Base-by-base conservation (phyloP, 1,139 yeast genomes). In the Magnusiomyces sp. region DNA sequence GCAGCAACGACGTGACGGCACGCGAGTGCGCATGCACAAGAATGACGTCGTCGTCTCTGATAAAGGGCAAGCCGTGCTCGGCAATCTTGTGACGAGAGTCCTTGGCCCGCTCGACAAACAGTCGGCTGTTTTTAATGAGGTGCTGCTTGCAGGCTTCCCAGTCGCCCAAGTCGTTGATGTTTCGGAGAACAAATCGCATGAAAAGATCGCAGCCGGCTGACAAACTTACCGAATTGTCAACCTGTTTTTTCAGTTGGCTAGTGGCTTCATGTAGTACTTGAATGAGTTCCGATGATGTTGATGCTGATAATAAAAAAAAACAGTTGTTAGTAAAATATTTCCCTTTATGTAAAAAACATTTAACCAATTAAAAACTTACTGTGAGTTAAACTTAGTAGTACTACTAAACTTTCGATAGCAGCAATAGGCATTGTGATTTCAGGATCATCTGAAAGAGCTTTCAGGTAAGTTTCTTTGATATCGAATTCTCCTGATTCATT, bases 371-470 rank as follows among this genome's bases (percentile, higher is more conserved):
- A 17, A 44, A 13, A 53, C 65, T 36, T 57, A 55, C 71, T 97
- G 63, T 88, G 88, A 59, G 88, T 83, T 47, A 81, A 79, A 55
- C 83, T 75, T 40, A 94, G 71, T 70, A 92, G 77, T 5, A 94
- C 84, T 31, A 92, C 95, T 49, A 94, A 72, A 19, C 96, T 81
- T 68, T 92, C 97, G 62, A 94, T 94, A 47, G 98, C 98, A 48
- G 98, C 99, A 40, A 94, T 87, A 3, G 99, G 99, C 97, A 90
- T 94, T 11, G 98, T 90, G 82, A 94, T 86, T 50, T 92, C 97
- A 23, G 85, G 75, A 67, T 92, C 97, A 51, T 89, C 95, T 56
- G 77, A 79, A 53, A 92, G 73, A 65, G 87, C 89, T 65, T 78
- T 77, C 55, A 86, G 75, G 64, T 92, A 92, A 0, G 92, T 80